Evolutionary conservation across 108 stramenopile species (phyloP).

Genomic region (Skeletonema menzelii): DNA sequence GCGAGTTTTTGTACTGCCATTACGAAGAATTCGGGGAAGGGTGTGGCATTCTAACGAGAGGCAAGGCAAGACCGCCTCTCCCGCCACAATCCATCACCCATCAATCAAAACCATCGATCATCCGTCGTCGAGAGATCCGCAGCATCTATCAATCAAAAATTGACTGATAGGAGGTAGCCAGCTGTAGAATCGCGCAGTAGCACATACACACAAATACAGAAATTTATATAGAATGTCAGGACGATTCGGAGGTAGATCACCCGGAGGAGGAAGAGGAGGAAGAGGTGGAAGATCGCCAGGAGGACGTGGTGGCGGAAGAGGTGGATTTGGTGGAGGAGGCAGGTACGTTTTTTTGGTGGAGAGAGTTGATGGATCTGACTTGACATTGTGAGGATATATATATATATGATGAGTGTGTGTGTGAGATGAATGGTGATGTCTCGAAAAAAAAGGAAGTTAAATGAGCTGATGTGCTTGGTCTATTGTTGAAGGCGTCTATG

Average conservation of each 20-base stretch:
- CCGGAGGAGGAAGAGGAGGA: slow-evolving; percentile 56
- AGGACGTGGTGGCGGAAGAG: slow-evolving; percentile 33
- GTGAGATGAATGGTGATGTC: background rate
- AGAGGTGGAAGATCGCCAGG: slow-evolving; percentile 45
- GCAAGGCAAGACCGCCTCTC: background rate
- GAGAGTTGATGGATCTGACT: background rate
- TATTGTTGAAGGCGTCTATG: too few relatives aligned
- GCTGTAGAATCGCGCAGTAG: too few relatives aligned
- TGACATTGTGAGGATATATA: too few relatives aligned
- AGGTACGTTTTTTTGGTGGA: slow-evolving; percentile 43
- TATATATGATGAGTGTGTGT: background rate
- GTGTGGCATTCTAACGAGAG: too few relatives aligned
- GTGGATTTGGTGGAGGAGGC: slow-evolving; percentile 41
- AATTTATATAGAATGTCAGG: background rate
- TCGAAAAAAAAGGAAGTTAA: too few relatives aligned
- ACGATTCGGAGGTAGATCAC: slow-evolving; percentile 52
- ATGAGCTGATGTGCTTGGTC: too few relatives aligned
- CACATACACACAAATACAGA: too few relatives aligned
- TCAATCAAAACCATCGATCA: background rate
- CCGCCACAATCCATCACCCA: background rate
- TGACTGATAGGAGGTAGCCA: too few relatives aligned
- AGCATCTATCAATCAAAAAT: background rate
- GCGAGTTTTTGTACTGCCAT: too few relatives aligned
- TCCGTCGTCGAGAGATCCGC: too few relatives aligned
- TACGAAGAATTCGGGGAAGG: too few relatives aligned